Evolutionary conservation across 495 filamentous ascomycete genomes (phyloP), one percentile per base, ranked within the genome.

Genomic region (Penicillium waksmanii): DNA sequence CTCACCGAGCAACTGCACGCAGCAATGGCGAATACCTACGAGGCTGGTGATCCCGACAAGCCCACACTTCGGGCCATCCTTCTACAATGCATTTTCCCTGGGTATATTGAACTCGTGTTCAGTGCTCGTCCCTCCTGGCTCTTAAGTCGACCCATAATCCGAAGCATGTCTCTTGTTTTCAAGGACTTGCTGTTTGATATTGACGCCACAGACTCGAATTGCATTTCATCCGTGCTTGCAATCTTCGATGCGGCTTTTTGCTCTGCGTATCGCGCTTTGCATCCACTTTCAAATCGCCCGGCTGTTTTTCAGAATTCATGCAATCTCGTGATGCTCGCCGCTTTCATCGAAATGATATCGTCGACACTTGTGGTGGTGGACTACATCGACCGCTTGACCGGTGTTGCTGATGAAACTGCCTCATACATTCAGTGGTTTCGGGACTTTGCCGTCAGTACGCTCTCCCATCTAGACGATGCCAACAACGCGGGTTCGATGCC

Each of bases 81-180:
- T 18, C 58, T 90, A 15, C 78, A 81, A 54, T 77, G 74, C 43
- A 75, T 90, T 23, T 84, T 90, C 61, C 87, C 88, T n/a, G 82
- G 81, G 5, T 91, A 90, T 62, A 72, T 89, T 31, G 80, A 84
- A 55, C 60, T 66, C 6, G 67, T 80, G 8, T 81, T 89, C 55
- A 66, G 61, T 27, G 78, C 77, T 13, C 57, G 77, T 1, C 77
- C 78, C 34, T 85, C 85, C 6, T 87, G 85, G 83, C 74, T 91
- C 33, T 67, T 89, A 13, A 77, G 80, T 25, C 65, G 73, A 21
- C 87, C 88, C 1, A 72, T 89, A 17, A 64, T 89, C 27, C 66
- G 80, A 42, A 84, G 84, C 3, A 69, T 79, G 31, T 66, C 67
- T 4, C 67, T 68, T 15, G 73, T 80, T 0, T 78, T 86, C 48